Evolutionary conservation across 176 grass and related monocot species (phyloP).

Genomic region (Aechmea fasciata): DNA sequence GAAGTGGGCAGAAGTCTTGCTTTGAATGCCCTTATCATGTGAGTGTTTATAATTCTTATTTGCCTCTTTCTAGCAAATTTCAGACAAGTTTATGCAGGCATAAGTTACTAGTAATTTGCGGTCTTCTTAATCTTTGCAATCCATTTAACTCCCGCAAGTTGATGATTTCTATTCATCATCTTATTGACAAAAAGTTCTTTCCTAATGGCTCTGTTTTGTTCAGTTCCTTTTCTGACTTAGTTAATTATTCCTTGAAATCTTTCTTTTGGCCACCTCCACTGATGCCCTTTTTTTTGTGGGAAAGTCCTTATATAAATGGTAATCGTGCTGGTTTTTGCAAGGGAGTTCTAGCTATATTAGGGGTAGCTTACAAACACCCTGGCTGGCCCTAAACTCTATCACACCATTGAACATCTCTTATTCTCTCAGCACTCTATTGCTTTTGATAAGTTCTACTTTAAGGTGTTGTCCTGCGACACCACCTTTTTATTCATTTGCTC

Average conservation of each 20-base stretch:
- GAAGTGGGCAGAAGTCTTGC: conserved; percentile 80
- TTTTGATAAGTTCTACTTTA: too few relatives aligned
- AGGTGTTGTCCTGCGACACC: too few relatives aligned
- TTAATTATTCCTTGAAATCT: not conserved
- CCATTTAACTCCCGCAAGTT: not conserved
- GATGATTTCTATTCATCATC: not conserved
- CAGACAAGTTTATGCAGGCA: not conserved
- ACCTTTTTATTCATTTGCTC: conserved; percentile 3
- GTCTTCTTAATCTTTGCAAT: not conserved
- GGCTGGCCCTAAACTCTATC: too few relatives aligned
- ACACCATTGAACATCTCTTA: too few relatives aligned
- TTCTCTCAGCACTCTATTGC: too few relatives aligned
- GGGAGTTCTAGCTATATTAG: too few relatives aligned
- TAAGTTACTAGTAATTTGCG: not conserved
- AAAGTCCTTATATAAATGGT: not conserved
- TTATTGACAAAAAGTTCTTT: not conserved
- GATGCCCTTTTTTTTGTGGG: not conserved
- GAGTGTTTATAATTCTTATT: conserved; percentile 34
- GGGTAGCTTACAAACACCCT: too few relatives aligned
- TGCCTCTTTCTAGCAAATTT: conserved; percentile 1
- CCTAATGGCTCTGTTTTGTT: not conserved
- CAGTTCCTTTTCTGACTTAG: not conserved
- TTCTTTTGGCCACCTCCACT: not conserved
- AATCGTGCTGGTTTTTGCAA: too few relatives aligned
- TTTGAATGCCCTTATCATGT: conserved; percentile 93